phyloP scores from a whole-genome alignment of 352 stramenopile genomes.

The Globisporangium emineosum region DNA sequence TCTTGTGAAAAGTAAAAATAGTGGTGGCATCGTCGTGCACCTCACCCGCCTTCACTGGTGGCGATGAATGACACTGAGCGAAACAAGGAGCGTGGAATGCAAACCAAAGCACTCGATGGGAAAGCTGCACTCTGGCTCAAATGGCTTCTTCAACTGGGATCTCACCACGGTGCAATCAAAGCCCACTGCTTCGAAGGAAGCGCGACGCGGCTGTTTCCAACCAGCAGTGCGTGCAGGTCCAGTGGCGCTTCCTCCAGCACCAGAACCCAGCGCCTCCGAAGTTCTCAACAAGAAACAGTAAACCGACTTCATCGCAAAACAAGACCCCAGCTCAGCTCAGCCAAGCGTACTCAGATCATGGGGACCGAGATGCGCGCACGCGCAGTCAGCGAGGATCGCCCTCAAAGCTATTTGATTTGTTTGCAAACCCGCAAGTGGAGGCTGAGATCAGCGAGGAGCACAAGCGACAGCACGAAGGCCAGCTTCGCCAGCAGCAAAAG shows the following conservation, averaged over 20 bases:
- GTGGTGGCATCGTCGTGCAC: neutral
- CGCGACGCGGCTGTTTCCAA: constrained; percentile 23
- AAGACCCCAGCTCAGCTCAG: neutral
- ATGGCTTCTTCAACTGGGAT: constrained; percentile 9
- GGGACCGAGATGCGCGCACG: neutral
- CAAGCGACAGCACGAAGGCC: neutral
- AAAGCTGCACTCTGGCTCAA: neutral
- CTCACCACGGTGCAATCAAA: constrained; percentile 21
- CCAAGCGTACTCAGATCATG: neutral
- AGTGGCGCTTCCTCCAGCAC: constrained; percentile 55
- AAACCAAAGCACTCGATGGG: neutral
- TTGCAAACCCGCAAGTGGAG: constrained; percentile 13
- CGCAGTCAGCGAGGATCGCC: neutral
- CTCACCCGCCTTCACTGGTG: neutral
- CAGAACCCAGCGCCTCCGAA: constrained; percentile 25
- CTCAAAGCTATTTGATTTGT: constrained; percentile 9
- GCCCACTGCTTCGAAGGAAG: constrained; percentile 28
- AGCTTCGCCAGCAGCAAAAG: constrained; percentile 15
- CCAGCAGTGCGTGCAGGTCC: constrained; percentile 39
- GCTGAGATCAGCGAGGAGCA: constrained; percentile 20
- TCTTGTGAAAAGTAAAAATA: neutral
- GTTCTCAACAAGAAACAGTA: neutral
- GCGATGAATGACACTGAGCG: too few species aligned
- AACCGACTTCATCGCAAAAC: neutral
- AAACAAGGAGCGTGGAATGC: neutral